Evolutionary conservation across 139 green algal species (phyloP), one percentile per base, ranked within the genome.

Genomic region (Haematococcus lacustris): DNA sequence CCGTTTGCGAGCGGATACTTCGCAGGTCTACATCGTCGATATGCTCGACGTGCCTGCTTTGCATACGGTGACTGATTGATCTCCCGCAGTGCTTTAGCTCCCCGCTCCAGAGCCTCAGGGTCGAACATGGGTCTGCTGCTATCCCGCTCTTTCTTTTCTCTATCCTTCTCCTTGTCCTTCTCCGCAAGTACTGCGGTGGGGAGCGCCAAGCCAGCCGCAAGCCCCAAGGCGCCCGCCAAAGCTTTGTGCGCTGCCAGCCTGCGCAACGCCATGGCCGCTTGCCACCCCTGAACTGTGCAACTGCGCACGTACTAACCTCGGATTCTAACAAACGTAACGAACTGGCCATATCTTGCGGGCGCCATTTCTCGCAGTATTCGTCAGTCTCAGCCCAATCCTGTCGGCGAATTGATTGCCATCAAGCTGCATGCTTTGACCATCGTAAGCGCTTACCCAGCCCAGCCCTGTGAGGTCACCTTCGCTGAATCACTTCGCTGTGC

Each of bases 51-150:
- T n/a, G n/a, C n/a, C n/a, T 93, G 81, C 81, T 98, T 99, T 0
- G 94, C 94, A 64, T 96, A 87, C 0, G 91, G 82, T 0, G 90
- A 97, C 63, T 78, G 76, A 68, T 98, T 94, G 60, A 99, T 99
- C 71, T 99, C 96, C 3, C 93, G 72, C 30, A 99, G 78, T 17
- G 94, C 96, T 78, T 97, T 97, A 1, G 96, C 96, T 38, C 92
- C 96, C 9, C 96, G 80, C 79, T 99, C 96, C 26, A 98, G 82
- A 25, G 92, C 93, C 73, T 99, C 96, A 6, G 96, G 94, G 77
- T 99, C 96, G 66, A 98, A 98, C 34, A 85, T 66, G 3, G 59
- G 60, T 38, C n/a, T n/a, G n/a, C n/a, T n/a, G n/a, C n/a, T n/a
- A n/a, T n/a, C n/a, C n/a, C n/a, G n/a, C n/a, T n/a, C n/a, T 5